These are phyloP conservation scores for Thelephora ganbajun DNA, from an alignment of 768 basidiomycete genomes.

Conservation along the genomic window DNA sequence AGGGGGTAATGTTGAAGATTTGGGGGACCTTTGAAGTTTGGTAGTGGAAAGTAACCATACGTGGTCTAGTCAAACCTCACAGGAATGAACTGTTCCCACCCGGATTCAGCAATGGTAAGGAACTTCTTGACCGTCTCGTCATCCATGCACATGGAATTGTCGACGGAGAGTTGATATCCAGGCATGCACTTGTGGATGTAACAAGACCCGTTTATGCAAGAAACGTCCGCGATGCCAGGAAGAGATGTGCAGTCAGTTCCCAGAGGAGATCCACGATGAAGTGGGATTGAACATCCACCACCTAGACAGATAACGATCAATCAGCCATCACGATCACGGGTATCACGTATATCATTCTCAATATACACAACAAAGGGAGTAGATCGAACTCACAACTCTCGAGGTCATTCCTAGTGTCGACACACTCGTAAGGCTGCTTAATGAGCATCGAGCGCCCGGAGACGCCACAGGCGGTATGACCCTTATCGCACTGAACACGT, in stretches of 20 bases:
- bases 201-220: conserved; percentile 30
- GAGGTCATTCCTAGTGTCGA: conserved; percentile 31
- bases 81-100: no score
- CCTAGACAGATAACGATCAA: conserved; percentile 20
- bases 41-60: no score
- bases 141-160: conserved; percentile 10
- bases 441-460: conserved; percentile 13
- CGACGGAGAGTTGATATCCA: conserved; percentile 19
- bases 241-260: conserved; percentile 38
- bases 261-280: conserved; percentile 15
- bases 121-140: neutral
- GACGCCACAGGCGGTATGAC: conserved; percentile 29
- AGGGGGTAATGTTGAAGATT: no score
- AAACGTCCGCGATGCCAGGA: conserved; percentile 32
- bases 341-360: neutral
- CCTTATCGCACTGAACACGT: conserved; percentile 21
- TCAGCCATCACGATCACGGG: conserved; percentile 2
- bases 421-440: conserved; percentile 31
- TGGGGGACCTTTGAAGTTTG: no score
- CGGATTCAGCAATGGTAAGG: neutral
- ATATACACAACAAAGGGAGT: neutral
- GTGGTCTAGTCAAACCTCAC: no score
- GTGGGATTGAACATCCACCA: conserved; percentile 30
- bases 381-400: conserved; percentile 33
- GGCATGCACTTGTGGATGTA: conserved; percentile 29